Evolutionary conservation across 2,329 filamentous ascomycete species (phyloP), one percentile per base, ranked within the genome.

Genomic region (Fusarium sp.): DNA sequence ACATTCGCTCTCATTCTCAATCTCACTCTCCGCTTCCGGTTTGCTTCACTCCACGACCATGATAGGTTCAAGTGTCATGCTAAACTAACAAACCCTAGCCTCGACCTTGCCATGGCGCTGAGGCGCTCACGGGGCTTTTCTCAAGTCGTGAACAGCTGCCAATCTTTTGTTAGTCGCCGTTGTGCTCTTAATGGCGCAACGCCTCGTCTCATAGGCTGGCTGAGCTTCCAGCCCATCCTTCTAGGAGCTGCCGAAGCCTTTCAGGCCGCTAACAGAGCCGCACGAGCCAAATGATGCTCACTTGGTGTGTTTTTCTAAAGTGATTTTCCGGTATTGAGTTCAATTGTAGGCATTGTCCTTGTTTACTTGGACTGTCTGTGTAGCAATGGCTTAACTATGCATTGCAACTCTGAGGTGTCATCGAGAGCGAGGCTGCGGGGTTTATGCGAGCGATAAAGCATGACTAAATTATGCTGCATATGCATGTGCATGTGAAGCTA

Each of bases 141-240:
- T 40, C 28, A 56, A 33, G 42, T 55, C 52, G 49, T 44, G 40
- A 68, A 46, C 51, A 57, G 18, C 57, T 49, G 26, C 31, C 51
- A 51, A 28, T 34, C 13, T 67, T 58, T 52, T 36, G 24, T 49
- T 70, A 69, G 61, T 43, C 45, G 58, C 62, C 52, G 58, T 63
- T 54, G 52, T 51, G 49, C 42, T 53, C 31, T 17, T 22, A 40
- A 54, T 38, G 55, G 64, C 51, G 54, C 34, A 53, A 44, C 54
- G 61, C 61, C 48, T 59, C 48, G 43, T 57, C 51, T 43, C 38
- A 59, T 46, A 58, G 56, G 44, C 65, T 70, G 56, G 44, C 65
- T 70, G 65, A 64, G 54, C 55, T 67, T 58, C 57, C 66, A 72
- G 62, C 69, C 62, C 69, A 43, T 55, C 38, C 52, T 53, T 54